Percentiles rank a stretch among this genome's conserved stretches.
Conservation (phyloP, 73 alveolate species). For the Paraurostyla sp. region DNA sequence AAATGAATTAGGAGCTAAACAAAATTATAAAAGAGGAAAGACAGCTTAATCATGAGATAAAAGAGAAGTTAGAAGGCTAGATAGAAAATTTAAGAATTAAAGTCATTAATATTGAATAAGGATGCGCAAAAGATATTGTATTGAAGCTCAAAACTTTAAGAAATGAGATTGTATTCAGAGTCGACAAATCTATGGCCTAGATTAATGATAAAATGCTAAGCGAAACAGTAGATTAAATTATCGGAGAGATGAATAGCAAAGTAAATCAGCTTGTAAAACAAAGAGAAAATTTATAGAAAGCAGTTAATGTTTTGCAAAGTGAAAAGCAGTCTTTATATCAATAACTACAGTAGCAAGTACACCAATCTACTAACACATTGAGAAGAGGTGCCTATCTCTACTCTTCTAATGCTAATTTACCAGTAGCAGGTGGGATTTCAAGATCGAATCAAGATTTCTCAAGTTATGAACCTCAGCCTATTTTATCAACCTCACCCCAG, state of each 20-base stretch:
- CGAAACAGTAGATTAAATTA: slow-evolving; percentile 30
- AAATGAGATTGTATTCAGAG: neutral
- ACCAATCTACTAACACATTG: neutral
- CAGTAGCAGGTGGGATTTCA: slow-evolving; percentile 24
- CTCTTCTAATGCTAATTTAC: neutral
- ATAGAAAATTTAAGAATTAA: neutral
- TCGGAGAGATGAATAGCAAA: neutral
- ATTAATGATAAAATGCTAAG: slow-evolving; percentile 6
- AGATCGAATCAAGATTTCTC: slow-evolving; percentile 15
- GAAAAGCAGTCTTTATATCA: slow-evolving; percentile 5
- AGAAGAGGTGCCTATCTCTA: slow-evolving; percentile 4
- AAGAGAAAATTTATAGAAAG: slow-evolving; percentile 54
- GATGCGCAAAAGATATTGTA: slow-evolving; percentile 43
- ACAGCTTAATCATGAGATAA: neutral
- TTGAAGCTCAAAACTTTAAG: slow-evolving; percentile 20
- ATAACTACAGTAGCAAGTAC: neutral
- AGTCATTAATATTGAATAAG: slow-evolving; percentile 33
- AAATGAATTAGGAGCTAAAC: slow-evolving; percentile 21
- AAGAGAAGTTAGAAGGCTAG: neutral
- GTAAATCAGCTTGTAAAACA: neutral
- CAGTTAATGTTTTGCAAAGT: slow-evolving; percentile 38
- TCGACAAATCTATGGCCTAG: slow-evolving; percentile 23
- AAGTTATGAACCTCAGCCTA: neutral
- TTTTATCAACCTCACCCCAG: slow-evolving; percentile 42
- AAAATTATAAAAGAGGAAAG: slow-evolving; percentile 36